Base-by-base conservation (phyloP, 1,284 basidiomycete species). In the Trametes pubescens region DNA sequence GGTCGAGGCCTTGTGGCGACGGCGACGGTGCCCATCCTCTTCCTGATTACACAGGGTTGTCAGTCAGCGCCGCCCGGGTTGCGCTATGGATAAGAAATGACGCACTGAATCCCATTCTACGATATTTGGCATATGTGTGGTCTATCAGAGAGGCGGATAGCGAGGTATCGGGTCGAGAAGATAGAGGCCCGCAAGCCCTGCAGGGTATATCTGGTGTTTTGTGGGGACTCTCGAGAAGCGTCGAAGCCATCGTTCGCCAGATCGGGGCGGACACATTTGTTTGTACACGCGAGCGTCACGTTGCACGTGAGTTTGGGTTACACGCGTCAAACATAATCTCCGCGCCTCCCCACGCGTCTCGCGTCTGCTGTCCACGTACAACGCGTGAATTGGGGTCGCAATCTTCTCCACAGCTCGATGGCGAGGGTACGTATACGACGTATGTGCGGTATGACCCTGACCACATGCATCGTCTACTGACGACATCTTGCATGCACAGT, bases 1-100 rank as follows among this genome's bases (percentile, higher is more conserved):
- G 5, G 82, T 83, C 5, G 88, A 90, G 14, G 89, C 82, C 55
- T 86, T 85, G 61, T 82, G 86, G 51, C 76, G 81, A 65, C 72
- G 70, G 24, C 66, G 71, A 24, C 66, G 62, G 29, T 65, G 66
- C 13, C 68, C 78, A 54, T 81, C 79, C 35, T 86, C 85, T 71
- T 87, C 79, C 51, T 70, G 59, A 53, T 66, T 55, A 56, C 63
- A 64, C n/a, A n/a, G 29, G 21, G 24, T 13, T 38, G 52, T 22
- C 37, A 32, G 16, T 54, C 8, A 44, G 14, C 32, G 24, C 38
- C 26, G 5, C 8, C 29, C 29, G 29, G 29, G 35, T 13, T 26
- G 18, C 72, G 67, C 32, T 81, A 10, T 5, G 14, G 32, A 24
- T 34, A 18, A 32, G 24, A 34, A 59, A 55, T 46, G 18, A 71